phyloP scores from a whole-genome alignment of 768 basidiomycete species.

The Suillus brevipes region DNA sequence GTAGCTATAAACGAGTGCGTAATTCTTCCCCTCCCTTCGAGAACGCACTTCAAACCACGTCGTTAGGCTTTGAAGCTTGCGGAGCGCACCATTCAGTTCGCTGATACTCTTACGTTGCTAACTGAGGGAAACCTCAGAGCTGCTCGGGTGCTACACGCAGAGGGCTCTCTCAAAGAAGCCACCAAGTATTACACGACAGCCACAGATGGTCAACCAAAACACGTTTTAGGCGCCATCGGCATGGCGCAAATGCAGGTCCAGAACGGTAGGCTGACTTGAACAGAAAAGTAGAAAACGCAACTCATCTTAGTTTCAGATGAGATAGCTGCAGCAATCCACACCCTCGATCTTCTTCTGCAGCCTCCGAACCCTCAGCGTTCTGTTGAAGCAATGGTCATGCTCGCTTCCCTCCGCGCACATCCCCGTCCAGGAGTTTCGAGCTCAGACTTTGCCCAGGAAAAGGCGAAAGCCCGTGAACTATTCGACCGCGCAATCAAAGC shows the following conservation, averaged over 20 bases:
- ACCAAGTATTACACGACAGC: constrained; percentile 69
- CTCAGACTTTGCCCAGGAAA: constrained; percentile 72
- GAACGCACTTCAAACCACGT: background rate
- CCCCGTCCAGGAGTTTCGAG: constrained; percentile 78
- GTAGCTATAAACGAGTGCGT: constrained; percentile 58
- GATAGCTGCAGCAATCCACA: constrained; percentile 81
- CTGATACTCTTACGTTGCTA: constrained; percentile 81
- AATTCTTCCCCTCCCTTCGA: background rate
- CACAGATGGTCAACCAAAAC: constrained; percentile 67
- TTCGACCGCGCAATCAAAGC: constrained; percentile 74
- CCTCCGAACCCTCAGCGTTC: constrained; percentile 64
- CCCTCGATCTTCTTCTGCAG: constrained; percentile 75
- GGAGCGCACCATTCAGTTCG: constrained; percentile 91
- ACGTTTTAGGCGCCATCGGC: constrained; percentile 79
- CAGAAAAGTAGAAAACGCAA: background rate
- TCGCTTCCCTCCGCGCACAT: constrained; percentile 85
- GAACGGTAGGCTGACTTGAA: constrained; percentile 53
- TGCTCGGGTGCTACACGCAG: constrained; percentile 76
- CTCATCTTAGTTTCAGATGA: constrained; percentile 55
- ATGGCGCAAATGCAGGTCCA: constrained; percentile 86
- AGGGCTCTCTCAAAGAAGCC: constrained; percentile 64
- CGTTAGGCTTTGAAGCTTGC: constrained; percentile 85
- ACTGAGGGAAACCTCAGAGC: constrained; percentile 87
- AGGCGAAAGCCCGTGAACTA: constrained; percentile 71
- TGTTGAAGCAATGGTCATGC: constrained; percentile 83